Conservation (phyloP, 1,284 basidiomycete species). For the Schizopora paradoxa region DNA sequence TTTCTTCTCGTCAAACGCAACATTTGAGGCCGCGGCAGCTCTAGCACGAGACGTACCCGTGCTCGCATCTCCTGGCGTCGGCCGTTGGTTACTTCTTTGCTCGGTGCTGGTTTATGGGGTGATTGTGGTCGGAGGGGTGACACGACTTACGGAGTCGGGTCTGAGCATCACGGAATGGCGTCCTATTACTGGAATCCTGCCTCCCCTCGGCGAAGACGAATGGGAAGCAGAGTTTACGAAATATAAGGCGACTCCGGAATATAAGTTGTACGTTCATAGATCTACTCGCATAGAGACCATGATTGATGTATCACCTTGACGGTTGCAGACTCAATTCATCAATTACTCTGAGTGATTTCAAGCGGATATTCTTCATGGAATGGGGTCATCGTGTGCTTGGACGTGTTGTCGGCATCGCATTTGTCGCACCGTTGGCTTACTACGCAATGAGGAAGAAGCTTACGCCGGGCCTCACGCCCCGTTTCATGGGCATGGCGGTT, state of each 20-base stretch:
- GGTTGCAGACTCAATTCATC: constrained; percentile 77
- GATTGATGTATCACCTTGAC: too few relatives aligned
- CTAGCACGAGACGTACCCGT: constrained; percentile 39
- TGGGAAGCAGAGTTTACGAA: constrained; percentile 94
- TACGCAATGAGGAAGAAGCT: constrained; percentile 70
- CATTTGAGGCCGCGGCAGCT: constrained; percentile 20
- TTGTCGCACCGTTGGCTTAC: constrained; percentile 77
- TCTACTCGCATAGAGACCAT: too few relatives aligned
- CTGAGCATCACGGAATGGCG: constrained; percentile 98
- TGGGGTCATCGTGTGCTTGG: constrained; percentile 96
- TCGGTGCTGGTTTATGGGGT: constrained; percentile 86
- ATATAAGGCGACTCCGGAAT: constrained; percentile 95
- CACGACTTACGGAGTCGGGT: constrained; percentile 95
- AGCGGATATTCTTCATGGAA: constrained; percentile 98
- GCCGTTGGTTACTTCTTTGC: constrained; percentile 78
- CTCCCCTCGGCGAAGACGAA: constrained; percentile 71
- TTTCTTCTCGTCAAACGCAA: constrained; percentile 38
- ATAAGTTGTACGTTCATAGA: constrained; percentile 70
- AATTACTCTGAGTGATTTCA: constrained; percentile 88
- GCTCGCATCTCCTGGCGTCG: constrained; percentile 72
- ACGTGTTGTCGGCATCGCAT: constrained; percentile 80
- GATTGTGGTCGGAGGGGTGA: constrained; percentile 94
- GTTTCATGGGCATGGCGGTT: constrained; percentile 66
- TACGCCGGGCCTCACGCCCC: constrained; percentile 53
- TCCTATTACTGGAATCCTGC: constrained; percentile 85